Base-by-base conservation (phyloP, 192 early-diverging fungal genomes). In the Backusella australiensis region DNA sequence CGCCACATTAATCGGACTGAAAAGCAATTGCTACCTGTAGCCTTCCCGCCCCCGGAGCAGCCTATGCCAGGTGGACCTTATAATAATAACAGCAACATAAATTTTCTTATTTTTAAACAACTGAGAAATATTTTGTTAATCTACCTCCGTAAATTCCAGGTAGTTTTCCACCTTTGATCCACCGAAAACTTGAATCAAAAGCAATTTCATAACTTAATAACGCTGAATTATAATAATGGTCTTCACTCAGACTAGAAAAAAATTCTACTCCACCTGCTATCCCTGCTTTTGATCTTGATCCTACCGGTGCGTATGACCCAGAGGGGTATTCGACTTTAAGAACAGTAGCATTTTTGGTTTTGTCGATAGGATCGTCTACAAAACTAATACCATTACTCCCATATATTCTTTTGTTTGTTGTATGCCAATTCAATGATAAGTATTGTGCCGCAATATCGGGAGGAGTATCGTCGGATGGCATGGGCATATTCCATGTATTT, bases 1-100 rank as follows among this genome's bases (percentile, higher is more conserved):
- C 86, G 75, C 86, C 86, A 87, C 86, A 87, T 87, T 23, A 83
- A 32, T 56, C 86, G 69, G 77, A 87, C 75, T 2, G 82, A 85
- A 21, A 85, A 70, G 32, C 86, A 87, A 34, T 85, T 81, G 11
- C 66, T 19, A 0, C 86, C 86, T 8, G 73, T 78, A 19, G 86
- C 75, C 41, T 84, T 82, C 12, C 53, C 59, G 5, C 86, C 86
- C 6, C 86, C 86, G 19, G 84, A 85, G 66, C 86, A 87, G 3
- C 78, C 80, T 38, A 71, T 67, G 11, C 82, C 75, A 1, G 79
- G 78, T 19, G 71, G 46, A 15, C 77, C 77, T 73, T 56, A 15
- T 71, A 9, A 63, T 19, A 23, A 21, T n/a, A 21, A 63, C 42
- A 36, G 63, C 4, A 21, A 14, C 21, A 73, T 34, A 1, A 56